Base-by-base conservation (phyloP, 2,329 filamentous ascomycete species). In the Sclerotiophoma versabilis region DNA sequence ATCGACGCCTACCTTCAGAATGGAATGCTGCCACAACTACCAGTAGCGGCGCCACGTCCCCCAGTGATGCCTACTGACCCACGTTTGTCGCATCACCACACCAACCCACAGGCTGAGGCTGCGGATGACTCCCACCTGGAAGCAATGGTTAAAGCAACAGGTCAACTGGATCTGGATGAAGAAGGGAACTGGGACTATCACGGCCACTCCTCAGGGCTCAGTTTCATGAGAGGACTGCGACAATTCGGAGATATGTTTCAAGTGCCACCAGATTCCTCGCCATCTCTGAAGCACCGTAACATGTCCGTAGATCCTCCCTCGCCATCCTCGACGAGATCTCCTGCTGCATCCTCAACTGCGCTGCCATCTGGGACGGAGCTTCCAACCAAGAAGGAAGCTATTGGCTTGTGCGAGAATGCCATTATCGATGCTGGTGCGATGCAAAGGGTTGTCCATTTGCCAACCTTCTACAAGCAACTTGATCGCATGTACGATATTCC, bases 181-280 rank as follows among this genome's bases (percentile, higher is more conserved):
- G 87, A 88, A 65, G 93, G 93, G 34, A 87, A 95, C 65, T 96
- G 92, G 87, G 93, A 98, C 75, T 99, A 96, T 68, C 92, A 96
- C 70, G 95, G 95, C 41, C 90, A 91, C 60, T 97, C 93, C 0
- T 98, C 95, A 0, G 93, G 93, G 2, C 84, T 93, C 36, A 91
- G 93, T 59, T 99, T 97, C 73, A 83, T 97, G 64, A 85, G 87
- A 60, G 87, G 91, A 49, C 88, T 99, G 83, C 90, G 96, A 68
- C 90, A 96, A 69, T 91, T 97, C 62, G 89, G 91, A 37, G 86
- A 88, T 57, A 81, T 95, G 60, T 83, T 95, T 41, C 88, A 88
- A 17, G 83, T 84, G 33, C 83, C 86, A 39, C 81, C 83, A 59
- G 80, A 84, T 65, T 76, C 75, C 66, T 70, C 84, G 57, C 81